These are phyloP conservation scores for Diaporthe eres DNA, from an alignment of 2,329 filamentous ascomycete species.

Conservation along the genomic window DNA sequence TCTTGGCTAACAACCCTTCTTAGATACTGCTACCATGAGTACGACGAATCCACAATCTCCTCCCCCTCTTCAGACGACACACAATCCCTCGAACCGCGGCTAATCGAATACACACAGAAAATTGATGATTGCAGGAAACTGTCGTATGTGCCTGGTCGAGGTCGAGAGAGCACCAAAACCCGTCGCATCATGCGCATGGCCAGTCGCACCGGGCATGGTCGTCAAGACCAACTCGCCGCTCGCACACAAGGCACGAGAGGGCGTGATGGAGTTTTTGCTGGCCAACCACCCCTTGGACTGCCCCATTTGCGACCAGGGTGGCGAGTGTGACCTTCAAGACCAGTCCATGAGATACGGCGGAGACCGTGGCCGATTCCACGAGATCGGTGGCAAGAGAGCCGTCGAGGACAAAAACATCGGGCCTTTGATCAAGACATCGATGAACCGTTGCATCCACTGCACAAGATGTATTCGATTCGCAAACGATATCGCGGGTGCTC, in stretches of 20 bases:
- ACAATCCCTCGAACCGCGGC: slow-evolving; percentile 47
- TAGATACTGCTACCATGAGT: slow-evolving; percentile 99
- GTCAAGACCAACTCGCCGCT: slow-evolving; percentile 98
- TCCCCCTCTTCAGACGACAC: slow-evolving; percentile 47
- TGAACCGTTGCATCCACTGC: slow-evolving; percentile 99
- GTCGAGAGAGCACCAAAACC: slow-evolving; percentile 97
- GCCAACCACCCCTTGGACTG: slow-evolving; percentile 97
- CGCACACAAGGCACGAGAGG: slow-evolving; percentile 97
- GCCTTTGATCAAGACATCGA: slow-evolving; percentile 97
- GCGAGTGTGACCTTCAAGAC: slow-evolving; percentile 98
- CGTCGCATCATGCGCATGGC: slow-evolving; percentile 98
- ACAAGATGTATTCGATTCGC: slow-evolving; percentile 97
- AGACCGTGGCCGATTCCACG: slow-evolving; percentile 96
- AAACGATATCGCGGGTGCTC: slow-evolving; percentile 96
- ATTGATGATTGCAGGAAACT: slow-evolving; percentile 99
- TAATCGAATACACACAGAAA: slow-evolving; percentile 75
- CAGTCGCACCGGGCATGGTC: slow-evolving; percentile 98
- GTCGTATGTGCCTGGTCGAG: slow-evolving; percentile 99
- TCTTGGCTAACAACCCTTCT: slow-evolving; percentile 34
- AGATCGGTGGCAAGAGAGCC: slow-evolving; percentile 94
- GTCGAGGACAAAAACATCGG: slow-evolving; percentile 99
- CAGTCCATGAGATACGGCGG: slow-evolving; percentile 99
- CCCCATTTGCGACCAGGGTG: slow-evolving; percentile 98
- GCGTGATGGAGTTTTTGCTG: slow-evolving; percentile 98
- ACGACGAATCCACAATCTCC: slow-evolving; percentile 58